A percentile compares a stretch with the other conserved stretches of the same genome.
phyloP scores from a whole-genome alignment of 495 filamentous ascomycete species.

The Penicillium taxi region DNA sequence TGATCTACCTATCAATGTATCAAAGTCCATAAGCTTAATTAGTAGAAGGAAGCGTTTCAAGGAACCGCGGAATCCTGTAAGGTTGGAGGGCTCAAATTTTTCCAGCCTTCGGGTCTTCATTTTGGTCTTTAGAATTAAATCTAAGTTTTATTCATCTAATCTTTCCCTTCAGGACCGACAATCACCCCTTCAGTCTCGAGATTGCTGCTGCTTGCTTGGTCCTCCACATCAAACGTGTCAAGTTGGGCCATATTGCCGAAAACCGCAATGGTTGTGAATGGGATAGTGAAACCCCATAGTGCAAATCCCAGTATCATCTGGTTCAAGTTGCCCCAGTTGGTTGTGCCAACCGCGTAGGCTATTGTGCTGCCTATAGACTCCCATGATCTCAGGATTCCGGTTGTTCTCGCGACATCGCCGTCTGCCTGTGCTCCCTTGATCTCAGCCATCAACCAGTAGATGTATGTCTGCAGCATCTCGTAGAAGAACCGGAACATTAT shows the following conservation, averaged over 20 bases:
- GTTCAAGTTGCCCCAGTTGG: slow-evolving; percentile 14
- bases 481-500: slow-evolving; percentile 26
- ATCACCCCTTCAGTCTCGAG: slow-evolving; percentile 13
- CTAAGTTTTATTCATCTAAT: too few relatives aligned
- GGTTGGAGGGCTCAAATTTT: too few relatives aligned
- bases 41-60: too few relatives aligned
- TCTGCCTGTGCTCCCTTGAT: slow-evolving; percentile 23
- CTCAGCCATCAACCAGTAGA: slow-evolving; percentile 19
- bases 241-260: slow-evolving; percentile 13
- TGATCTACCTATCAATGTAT: too few relatives aligned
- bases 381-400: slow-evolving; percentile 41
- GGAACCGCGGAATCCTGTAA: too few relatives aligned
- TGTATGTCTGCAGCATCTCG: slow-evolving; percentile 42
- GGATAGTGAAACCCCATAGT: slow-evolving; percentile 14
- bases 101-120: too few relatives aligned
- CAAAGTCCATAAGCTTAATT: too few relatives aligned
- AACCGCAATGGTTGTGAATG: slow-evolving; percentile 12
- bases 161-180: too few relatives aligned
- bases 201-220: slow-evolving; percentile 6
- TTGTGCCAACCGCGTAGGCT: slow-evolving; percentile 42
- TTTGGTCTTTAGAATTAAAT: too few relatives aligned
- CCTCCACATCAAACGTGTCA: not conserved
- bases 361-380: slow-evolving; percentile 44
- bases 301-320: slow-evolving; percentile 15
- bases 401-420: slow-evolving; percentile 40